Evolutionary conservation across 306 rosid species (phyloP).

Genomic region (Lagenaria siceraria): DNA sequence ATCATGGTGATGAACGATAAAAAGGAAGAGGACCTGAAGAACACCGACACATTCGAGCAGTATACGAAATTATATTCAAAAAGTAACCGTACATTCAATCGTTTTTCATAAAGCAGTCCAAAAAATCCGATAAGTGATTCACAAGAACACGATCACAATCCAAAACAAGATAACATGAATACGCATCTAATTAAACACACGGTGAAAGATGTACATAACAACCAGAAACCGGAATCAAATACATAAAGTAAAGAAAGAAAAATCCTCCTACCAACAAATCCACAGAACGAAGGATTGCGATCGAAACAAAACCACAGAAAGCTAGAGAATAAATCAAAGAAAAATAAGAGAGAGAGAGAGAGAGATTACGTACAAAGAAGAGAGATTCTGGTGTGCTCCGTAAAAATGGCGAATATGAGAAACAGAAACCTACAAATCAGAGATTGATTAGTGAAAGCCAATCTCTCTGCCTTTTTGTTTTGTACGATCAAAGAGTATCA

Average conservation of each 20-base stretch:
- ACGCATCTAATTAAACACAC: not conserved
- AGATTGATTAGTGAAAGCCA: not conserved
- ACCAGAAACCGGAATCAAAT: not conserved
- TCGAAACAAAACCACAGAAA: not conserved
- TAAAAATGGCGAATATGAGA: not conserved
- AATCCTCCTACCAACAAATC: not conserved
- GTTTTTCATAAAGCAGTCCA: not conserved
- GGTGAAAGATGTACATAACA: not conserved
- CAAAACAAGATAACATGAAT: not conserved
- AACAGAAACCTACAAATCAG: not conserved
- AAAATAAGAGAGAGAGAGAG: not conserved
- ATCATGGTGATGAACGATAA: not conserved
- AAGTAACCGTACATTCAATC: not conserved
- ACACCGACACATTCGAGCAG: not conserved
- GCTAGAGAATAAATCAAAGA: not conserved
- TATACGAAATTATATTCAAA: not conserved
- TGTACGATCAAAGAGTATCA: not conserved
- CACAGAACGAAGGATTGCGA: not conserved
- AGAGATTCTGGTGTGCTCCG: not conserved
- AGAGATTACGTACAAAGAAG: not conserved
- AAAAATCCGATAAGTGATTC: not conserved
- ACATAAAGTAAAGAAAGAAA: not conserved
- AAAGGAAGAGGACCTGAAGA: not conserved
- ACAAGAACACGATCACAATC: not conserved
- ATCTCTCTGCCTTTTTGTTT: not conserved